Conservation (phyloP, 495 filamentous ascomycete species). For the Aspergillus coremiiformis region DNA sequence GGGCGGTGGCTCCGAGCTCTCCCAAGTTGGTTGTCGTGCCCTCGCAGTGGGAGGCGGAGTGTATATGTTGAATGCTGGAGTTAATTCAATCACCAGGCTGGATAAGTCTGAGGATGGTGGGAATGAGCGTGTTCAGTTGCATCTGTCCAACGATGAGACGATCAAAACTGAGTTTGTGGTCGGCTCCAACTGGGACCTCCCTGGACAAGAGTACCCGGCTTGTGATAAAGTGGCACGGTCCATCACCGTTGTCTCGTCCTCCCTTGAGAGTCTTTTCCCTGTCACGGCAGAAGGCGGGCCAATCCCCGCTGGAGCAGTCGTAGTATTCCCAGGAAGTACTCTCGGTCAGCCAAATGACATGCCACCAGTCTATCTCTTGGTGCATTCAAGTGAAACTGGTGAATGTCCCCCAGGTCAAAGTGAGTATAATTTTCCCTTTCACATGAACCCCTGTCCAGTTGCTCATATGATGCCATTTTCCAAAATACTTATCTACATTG, state of each 20-base stretch:
- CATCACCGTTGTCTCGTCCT: constrained; percentile 63
- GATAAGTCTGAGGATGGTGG: constrained; percentile 11
- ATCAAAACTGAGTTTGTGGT: constrained; percentile 53
- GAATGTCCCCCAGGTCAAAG: constrained; percentile 83
- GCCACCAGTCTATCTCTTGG: constrained; percentile 62
- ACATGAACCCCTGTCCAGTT: constrained; percentile 15
- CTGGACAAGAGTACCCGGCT: constrained; percentile 10
- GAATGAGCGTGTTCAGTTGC: constrained; percentile 32
- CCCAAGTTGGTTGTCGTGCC: constrained; percentile 87
- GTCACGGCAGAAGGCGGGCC: constrained; percentile 64
- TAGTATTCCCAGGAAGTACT: constrained; percentile 57
- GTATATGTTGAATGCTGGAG: constrained; percentile 72
- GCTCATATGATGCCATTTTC: constrained; percentile 64
- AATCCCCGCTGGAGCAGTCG: constrained; percentile 62
- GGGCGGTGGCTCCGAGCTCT: constrained; percentile 85
- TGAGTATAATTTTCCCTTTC: constrained; percentile 48
- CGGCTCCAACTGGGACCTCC: constrained; percentile 39
- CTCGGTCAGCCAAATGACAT: constrained; percentile 27
- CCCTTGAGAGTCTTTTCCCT: constrained; percentile 61
- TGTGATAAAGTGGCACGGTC: constrained; percentile 31
- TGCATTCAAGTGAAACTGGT: constrained; percentile 79
- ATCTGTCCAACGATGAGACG: constrained; percentile 52
- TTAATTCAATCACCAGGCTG: constrained; percentile 34
- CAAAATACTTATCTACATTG: constrained; percentile 99
- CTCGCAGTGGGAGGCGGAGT: constrained; percentile 86